phyloP scores from a whole-genome alignment of 2,329 filamentous ascomycete species.

The Mycosphaerelloides madeirae region DNA sequence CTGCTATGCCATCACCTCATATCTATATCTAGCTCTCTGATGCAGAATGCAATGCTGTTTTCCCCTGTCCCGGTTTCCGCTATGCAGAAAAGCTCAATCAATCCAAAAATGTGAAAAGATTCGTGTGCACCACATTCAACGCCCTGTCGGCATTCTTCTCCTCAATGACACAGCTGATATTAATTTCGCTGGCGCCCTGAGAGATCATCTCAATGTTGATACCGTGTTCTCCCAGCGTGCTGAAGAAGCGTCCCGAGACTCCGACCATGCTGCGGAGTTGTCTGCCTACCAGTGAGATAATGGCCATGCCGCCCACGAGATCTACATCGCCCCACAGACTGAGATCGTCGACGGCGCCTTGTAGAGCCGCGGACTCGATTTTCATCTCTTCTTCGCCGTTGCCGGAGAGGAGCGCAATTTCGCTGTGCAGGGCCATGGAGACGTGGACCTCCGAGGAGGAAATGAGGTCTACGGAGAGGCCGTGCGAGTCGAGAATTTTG shows the following conservation, averaged over 20 bases:
- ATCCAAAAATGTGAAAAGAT: slow-evolving; percentile 92
- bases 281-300: slow-evolving; percentile 86
- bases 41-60: slow-evolving; percentile 1
- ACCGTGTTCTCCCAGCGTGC: slow-evolving; percentile 83
- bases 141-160: slow-evolving; percentile 85
- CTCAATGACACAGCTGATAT: slow-evolving; percentile 96
- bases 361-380: slow-evolving; percentile 45
- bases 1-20: too few relatives aligned
- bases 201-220: slow-evolving; percentile 99
- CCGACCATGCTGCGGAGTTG: slow-evolving; percentile 97
- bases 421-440: slow-evolving; percentile 89
- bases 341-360: slow-evolving; percentile 61
- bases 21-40: too few relatives aligned
- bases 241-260: slow-evolving; percentile 91
- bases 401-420: slow-evolving; percentile 52
- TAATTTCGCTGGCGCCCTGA: slow-evolving; percentile 97
- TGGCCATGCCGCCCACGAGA: slow-evolving; percentile 86
- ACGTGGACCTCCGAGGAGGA: slow-evolving; percentile 96
- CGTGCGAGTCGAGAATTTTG: slow-evolving; percentile 78
- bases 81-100: slow-evolving; percentile 31
- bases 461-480: slow-evolving; percentile 90
- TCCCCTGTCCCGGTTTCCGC: too few relatives aligned
- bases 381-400: slow-evolving; percentile 44
- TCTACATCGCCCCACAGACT: slow-evolving; percentile 83
- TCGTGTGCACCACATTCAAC: slow-evolving; percentile 93